These are phyloP conservation scores for Harringtonia lauricola DNA, from an alignment of 2,329 filamentous ascomycete species.

Conservation along the genomic window DNA sequence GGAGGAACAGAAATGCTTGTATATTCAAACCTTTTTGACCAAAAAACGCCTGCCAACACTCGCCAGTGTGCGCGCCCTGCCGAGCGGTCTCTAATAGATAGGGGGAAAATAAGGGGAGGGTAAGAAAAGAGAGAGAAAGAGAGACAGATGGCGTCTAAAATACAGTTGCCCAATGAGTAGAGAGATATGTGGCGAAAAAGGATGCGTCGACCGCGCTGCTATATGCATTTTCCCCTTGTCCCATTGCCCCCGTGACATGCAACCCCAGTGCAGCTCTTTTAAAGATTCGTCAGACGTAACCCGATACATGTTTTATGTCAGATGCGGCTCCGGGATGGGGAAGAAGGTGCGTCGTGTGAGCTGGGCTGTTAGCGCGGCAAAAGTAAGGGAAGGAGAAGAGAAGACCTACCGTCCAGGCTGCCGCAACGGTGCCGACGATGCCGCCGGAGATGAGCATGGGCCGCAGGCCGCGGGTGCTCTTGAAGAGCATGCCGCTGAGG, in stretches of 20 bases:
- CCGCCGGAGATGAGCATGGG: slow-evolving; percentile 93
- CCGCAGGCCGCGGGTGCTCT: slow-evolving; percentile 80
- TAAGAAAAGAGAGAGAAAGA: not conserved
- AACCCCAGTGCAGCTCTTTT: not conserved
- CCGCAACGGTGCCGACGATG: slow-evolving; percentile 77
- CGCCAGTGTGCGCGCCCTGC: slow-evolving; percentile 8
- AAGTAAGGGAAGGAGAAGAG: not conserved
- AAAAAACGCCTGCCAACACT: slow-evolving; percentile 8
- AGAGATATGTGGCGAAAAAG: slow-evolving; percentile 6
- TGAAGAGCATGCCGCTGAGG: slow-evolving; percentile 89
- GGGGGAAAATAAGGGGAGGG: not conserved
- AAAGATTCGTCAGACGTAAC: no score
- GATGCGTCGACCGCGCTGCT: no score
- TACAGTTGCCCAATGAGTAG: slow-evolving; percentile 8
- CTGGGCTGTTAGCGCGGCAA: slow-evolving; percentile 1
- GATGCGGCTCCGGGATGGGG: slow-evolving; percentile 8
- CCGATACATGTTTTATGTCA: not conserved
- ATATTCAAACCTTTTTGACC: not conserved
- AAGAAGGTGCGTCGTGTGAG: slow-evolving; percentile 16
- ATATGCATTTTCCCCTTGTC: not conserved
- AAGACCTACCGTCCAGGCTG: slow-evolving; percentile 75
- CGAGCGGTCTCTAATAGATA: slow-evolving; percentile 4
- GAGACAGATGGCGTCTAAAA: slow-evolving; percentile 2
- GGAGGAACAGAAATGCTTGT: not conserved
- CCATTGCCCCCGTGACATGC: no score